Percentiles rank a stretch among this genome's conserved stretches.
These are phyloP conservation scores for Pseudohalonectria lignicola DNA, from an alignment of 2,329 filamentous ascomycete species.

Conservation along the genomic window DNA sequence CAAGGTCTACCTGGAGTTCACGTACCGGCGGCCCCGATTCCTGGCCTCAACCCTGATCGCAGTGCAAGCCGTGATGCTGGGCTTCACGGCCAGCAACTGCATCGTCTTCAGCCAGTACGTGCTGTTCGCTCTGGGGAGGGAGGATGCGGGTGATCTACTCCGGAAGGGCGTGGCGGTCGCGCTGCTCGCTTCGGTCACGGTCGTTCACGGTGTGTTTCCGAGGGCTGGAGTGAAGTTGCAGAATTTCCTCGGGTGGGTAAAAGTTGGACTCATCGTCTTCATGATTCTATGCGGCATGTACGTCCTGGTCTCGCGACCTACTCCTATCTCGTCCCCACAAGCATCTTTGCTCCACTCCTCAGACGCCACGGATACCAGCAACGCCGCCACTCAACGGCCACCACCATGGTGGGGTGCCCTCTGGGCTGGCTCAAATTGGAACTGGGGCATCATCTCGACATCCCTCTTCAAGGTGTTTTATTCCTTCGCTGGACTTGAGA, in stretches of 20 bases:
- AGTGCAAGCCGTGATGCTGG: constrained; percentile 50
- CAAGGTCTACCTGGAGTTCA: constrained; percentile 63
- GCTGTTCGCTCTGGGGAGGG: constrained; percentile 43
- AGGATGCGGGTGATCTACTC: constrained; percentile 30
- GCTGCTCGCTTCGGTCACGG: constrained; percentile 43
- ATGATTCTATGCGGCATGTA: constrained; percentile 52
- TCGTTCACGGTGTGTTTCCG: constrained; percentile 48
- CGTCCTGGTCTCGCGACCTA: constrained; percentile 37
- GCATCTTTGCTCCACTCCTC: too few species aligned
- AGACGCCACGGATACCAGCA: neutral
- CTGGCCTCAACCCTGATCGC: constrained; percentile 54
- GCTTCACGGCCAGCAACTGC: constrained; percentile 60
- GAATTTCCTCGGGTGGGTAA: constrained; percentile 51
- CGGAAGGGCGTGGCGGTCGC: constrained; percentile 46
- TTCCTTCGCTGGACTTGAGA: constrained; percentile 55
- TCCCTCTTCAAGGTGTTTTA: constrained; percentile 60
- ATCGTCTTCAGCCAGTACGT: constrained; percentile 58
- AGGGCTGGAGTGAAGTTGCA: constrained; percentile 47
- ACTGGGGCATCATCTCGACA: constrained; percentile 55
- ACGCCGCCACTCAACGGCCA: too few species aligned
- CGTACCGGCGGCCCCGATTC: constrained; percentile 51
- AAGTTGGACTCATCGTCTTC: constrained; percentile 46
- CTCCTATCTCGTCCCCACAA: neutral
- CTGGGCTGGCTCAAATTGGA: constrained; percentile 58
- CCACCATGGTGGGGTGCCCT: constrained; percentile 43